These are phyloP conservation scores for Trichoderma asperelloides DNA, from an alignment of 495 filamentous ascomycete species.

Conservation along the genomic window DNA sequence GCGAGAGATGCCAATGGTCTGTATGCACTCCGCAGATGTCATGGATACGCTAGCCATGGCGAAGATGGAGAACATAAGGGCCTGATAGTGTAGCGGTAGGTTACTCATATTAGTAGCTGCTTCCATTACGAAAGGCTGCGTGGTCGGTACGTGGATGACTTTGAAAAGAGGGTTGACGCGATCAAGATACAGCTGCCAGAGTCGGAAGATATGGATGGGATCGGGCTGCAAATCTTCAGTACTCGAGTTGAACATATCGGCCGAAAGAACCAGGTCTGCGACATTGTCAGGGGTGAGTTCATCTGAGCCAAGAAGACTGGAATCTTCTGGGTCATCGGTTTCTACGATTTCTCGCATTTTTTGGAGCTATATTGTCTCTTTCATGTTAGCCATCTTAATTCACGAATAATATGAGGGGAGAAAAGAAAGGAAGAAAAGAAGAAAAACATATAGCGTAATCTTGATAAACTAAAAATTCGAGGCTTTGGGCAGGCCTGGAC, in stretches of 20 bases:
- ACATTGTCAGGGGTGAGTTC: conserved; percentile 30
- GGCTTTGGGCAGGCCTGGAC: neutral
- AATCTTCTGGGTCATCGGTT: conserved; percentile 26
- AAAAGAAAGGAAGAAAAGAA: too few relatives aligned
- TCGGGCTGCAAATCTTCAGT: conserved; percentile 48
- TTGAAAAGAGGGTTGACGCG: conserved; percentile 63
- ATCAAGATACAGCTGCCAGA: conserved; percentile 63
- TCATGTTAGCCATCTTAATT: neutral
- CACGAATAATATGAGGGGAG: neutral
- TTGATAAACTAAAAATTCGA: neutral
- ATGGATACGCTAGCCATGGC: conserved; percentile 37
- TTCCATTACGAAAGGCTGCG: conserved; percentile 44
- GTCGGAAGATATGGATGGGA: conserved; percentile 53
- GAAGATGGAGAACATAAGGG: conserved; percentile 48
- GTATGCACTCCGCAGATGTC: conserved; percentile 39
- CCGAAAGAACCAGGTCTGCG: conserved; percentile 27
- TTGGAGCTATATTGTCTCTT: conserved; percentile 23
- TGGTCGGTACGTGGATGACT: conserved; percentile 58
- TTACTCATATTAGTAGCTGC: conserved; percentile 26
- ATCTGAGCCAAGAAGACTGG: conserved; percentile 11
- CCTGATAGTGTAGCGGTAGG: conserved; percentile 40
- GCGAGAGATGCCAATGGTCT: conserved; percentile 36
- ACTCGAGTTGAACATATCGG: conserved; percentile 19
- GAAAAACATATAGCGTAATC: too few relatives aligned
- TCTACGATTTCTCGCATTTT: conserved; percentile 40